Evolutionary conservation across 164 flowering plant species (phyloP), one percentile per base, ranked within the genome.

Genomic region (Dillenia turbinata): DNA sequence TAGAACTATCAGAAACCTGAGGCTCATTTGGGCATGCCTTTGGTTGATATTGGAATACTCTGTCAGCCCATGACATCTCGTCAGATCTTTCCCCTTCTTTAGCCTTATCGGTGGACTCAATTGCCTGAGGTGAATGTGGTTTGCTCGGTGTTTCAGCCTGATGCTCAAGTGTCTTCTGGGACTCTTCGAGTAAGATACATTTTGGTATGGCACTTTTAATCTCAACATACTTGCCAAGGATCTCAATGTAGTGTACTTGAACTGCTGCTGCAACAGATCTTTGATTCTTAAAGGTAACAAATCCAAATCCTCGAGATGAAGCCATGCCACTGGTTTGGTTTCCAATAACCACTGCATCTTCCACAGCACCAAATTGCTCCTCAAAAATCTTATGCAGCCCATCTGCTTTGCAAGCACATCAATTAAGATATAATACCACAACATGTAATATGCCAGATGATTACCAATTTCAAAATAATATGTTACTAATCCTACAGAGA

Each of bases 251-350:
- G 52, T 73, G 90, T 11, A 75, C 72, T 52, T 77, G 61, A 66
- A 83, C 71, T 24, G 86, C 90, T 47, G 65, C 76, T 9, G 73
- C 58, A 49, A 69, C 87, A 33, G 81, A 78, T 59, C 66, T 71
- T 69, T 80, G 78, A 49, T 75, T 17, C 58, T 74, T 76, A 64
- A 81, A 85, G 19, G 76, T 78, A 44, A 83, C 73, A 55, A 85
- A 81, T 40, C 90, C 90, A 62, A 80, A 80, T 16, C 90, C 82
- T 46, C 85, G 75, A 57, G 86, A 81, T n/a, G 66, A 70, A 45
- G 52, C 9, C 45, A 63, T 66, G 17, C 67, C 64, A 15, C 71
- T 81, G 11, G 61, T 53, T 60, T 71, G 75, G 63, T 40, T 49
- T 45, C 49, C 63, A 9, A 78, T 59, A 19, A 85, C 84, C 11